Conservation (phyloP, 2,329 filamentous ascomycete species). For the Graphilbum fragrans region DNA sequence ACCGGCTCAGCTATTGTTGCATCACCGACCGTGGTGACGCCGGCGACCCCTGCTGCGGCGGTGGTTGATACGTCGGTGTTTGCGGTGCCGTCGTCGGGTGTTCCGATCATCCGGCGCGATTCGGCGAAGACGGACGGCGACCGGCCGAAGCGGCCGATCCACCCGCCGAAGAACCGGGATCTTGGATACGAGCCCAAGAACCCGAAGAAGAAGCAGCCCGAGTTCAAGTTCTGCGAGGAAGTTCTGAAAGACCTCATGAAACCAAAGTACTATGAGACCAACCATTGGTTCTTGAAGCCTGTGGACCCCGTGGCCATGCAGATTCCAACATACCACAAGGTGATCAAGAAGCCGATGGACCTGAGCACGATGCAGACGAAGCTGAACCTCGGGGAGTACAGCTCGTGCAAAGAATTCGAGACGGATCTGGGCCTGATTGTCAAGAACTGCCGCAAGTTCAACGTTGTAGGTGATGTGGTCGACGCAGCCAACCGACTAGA, state of each 20-base stretch:
- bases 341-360: constrained; percentile 98
- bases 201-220: constrained; percentile 79
- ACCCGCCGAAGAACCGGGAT: constrained; percentile 81
- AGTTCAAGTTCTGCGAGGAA: constrained; percentile 81
- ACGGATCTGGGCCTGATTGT: constrained; percentile 74
- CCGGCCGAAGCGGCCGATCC: constrained; percentile 85
- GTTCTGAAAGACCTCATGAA: constrained; percentile 69
- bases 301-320: constrained; percentile 91
- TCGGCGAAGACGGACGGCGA: constrained; percentile 65
- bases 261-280: constrained; percentile 54
- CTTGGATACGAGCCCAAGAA: constrained; percentile 75
- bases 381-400: constrained; percentile 66
- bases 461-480: constrained; percentile 26
- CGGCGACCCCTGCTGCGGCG: constrained; percentile 22
- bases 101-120: constrained; percentile 75
- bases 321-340: constrained; percentile 83
- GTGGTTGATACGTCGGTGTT: constrained; percentile 36
- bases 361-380: constrained; percentile 70
- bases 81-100: constrained; percentile 64
- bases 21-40: constrained; percentile 11
- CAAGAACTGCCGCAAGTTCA: constrained; percentile 86
- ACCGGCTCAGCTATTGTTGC: constrained; percentile 23
- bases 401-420: constrained; percentile 74
- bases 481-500: constrained; percentile 59
- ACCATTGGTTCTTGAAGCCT: constrained; percentile 65